Evolutionary conservation across 2,329 filamentous ascomycete genomes (phyloP), one percentile per base, ranked within the genome.

Genomic region (Phoma herbarum): DNA sequence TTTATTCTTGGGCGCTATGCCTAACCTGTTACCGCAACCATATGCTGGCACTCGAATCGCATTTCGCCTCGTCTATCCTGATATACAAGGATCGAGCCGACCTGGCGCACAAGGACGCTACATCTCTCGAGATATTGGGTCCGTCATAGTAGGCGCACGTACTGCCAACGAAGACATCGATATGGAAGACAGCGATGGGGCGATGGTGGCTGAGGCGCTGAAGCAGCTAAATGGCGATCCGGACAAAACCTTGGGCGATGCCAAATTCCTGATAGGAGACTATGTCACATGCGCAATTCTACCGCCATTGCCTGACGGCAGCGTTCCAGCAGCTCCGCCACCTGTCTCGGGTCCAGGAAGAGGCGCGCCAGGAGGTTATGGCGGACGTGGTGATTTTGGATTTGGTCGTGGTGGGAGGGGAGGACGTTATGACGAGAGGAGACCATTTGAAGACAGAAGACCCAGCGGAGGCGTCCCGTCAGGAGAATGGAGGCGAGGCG

Each of bases 181-280:
- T 8, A 62, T 60, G 54, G 59, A 48, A 2, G 64, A 55, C 44
- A 65, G 18, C 0, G 64, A 66, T 1, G 64, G 43, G 4, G 58
- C 53, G 20, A 59, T 50, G 23, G 64, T 73, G 0, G 67, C 69
- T 62, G 73, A 74, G 47, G 63, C 72, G 46, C 67, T 79, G 37
- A 80, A 80, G 25, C 73, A 82, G 44, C 76, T 85, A 52, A 82
- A 82, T 31, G 85, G 85, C 6, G 88, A 91, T 26, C 84, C 86
- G 11, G 83, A 88, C 26, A 94, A 90, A 79, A 93, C 91, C 9
- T 79, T 98, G 29, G 83, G 83, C 35, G 91, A 96, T 52, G 88
- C 86, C 31, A 86, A 89, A 22, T 96, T 97, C 70, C 90, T 97
- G 11, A 90, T 95, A 62, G 94, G 94, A 0, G 94, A 98, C 77